Conservation (phyloP, 2,329 filamentous ascomycete genomes). For the Cladophialophora bantiana region DNA sequence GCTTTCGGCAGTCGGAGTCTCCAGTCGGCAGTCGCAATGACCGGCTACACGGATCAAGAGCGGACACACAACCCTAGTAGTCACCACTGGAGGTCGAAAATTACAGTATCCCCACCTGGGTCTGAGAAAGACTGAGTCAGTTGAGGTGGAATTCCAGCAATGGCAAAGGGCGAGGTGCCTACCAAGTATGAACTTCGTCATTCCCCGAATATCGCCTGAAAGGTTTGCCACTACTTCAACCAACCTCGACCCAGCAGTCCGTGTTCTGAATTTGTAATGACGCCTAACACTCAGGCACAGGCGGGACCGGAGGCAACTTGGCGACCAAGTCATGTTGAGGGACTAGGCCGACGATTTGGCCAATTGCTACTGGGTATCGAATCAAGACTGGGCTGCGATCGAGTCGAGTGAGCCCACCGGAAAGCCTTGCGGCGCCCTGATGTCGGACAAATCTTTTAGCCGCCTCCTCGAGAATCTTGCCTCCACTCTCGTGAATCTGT, state of each 20-base stretch:
- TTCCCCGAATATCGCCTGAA: constrained; percentile 1
- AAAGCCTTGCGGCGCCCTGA: not conserved
- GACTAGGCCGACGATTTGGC: not conserved
- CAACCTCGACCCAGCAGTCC: not conserved
- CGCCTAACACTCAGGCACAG: not conserved
- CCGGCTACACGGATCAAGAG: constrained; percentile 1
- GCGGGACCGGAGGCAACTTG: not conserved
- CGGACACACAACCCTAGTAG: not conserved
- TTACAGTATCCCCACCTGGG: not conserved
- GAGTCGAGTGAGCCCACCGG: not conserved
- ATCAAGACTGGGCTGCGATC: not conserved
- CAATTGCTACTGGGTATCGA: not conserved
- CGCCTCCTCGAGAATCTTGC: not conserved
- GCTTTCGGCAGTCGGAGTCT: not conserved
- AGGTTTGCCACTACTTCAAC: not conserved
- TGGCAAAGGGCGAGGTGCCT: not conserved
- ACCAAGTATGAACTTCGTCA: not conserved
- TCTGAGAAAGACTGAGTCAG: constrained; percentile 1
- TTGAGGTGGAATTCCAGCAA: not conserved
- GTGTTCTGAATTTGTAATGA: not conserved
- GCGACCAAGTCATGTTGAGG: not conserved
- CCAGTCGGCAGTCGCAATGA: not conserved
- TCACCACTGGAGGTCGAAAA: not conserved
- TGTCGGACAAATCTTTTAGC: not conserved
- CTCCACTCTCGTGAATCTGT: not conserved